phyloP scores from a whole-genome alignment of 805 yeast genomes.

The Kodamaea neixiangensis region DNA sequence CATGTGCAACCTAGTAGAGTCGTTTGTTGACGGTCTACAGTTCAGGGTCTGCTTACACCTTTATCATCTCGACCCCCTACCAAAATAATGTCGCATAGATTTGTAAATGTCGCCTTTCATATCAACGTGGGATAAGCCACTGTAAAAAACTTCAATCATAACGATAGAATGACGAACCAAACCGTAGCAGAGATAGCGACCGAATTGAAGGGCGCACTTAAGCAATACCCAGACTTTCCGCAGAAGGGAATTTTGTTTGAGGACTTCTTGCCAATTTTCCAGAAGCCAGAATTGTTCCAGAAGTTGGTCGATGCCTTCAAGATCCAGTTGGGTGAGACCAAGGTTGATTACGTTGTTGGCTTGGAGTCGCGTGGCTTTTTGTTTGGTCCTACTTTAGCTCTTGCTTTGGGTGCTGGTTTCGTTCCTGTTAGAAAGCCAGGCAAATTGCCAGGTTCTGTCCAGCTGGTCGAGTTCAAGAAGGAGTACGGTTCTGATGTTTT shows the following conservation, averaged over 20 bases:
- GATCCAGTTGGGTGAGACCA: conserved; percentile 62
- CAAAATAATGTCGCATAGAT: neutral
- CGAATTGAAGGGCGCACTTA: conserved; percentile 39
- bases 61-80: neutral
- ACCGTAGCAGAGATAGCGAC: conserved; percentile 35
- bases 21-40: too few species aligned
- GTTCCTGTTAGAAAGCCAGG: conserved; percentile 96
- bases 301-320: conserved; percentile 80
- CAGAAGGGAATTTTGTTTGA: conserved; percentile 89
- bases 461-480: conserved; percentile 72
- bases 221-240: conserved; percentile 93
- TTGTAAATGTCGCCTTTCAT: neutral
- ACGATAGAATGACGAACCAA: neutral
- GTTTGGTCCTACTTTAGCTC: conserved; percentile 94
- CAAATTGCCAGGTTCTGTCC: conserved; percentile 86
- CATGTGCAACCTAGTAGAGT: neutral
- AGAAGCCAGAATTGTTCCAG: conserved; percentile 76
- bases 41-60: neutral
- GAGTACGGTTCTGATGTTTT: conserved; percentile 92
- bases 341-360: conserved; percentile 89
- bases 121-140: conserved; percentile 1
- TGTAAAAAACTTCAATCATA: neutral
- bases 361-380: conserved; percentile 96
- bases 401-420: conserved; percentile 85
- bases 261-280: conserved; percentile 94